Evolutionary conservation across 2,329 filamentous ascomycete genomes (phyloP), one percentile per base, ranked within the genome.

Genomic region (Periconia digitata): DNA sequence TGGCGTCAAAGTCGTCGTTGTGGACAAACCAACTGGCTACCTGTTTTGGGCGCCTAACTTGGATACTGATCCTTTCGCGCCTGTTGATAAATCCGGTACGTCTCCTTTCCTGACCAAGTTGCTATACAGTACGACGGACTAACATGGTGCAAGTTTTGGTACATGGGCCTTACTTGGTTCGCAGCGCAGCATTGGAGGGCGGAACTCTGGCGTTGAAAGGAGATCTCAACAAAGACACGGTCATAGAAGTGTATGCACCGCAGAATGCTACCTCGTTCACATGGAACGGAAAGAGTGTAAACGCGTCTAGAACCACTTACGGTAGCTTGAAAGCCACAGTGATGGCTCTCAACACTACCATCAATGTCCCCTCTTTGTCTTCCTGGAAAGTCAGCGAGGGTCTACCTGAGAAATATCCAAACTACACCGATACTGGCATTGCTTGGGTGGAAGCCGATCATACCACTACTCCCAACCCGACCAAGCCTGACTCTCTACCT

Each of bases 351-450:
- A 60, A 60, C 16, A 45, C 52, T 6, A 62, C 53, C 5, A 60
- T 67, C 17, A 38, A 55, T 10, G 64, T 81, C 0, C 77, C 78
- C 0, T 40, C 67, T 0, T 60, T 82, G 0, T 65, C 62, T 0
- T 56, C 66, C 0, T 82, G 79, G 79, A 77, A 75, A 56, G 74
- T 73, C 8, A 53, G 70, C 2, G 76, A 81, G 54, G 70, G 72
- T 41, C 69, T 82, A 18, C 79, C 79, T 0, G 79, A 82, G 59
- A 72, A 75, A 22, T 51, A 64, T 0, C 44, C 60, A 0, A 58
- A 68, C 17, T 82, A 82, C 57, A 62, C 76, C 48, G 69, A 76
- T 27, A 72, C 70, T 2, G 60, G 73, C 1, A 55, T 60, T 0
- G 72, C 73, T 0, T 82, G 79, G 79, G 60, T 66, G 3, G 51